Evolutionary conservation across 257 asterid species (phyloP).

Genomic region (Penstemon eatonii): DNA sequence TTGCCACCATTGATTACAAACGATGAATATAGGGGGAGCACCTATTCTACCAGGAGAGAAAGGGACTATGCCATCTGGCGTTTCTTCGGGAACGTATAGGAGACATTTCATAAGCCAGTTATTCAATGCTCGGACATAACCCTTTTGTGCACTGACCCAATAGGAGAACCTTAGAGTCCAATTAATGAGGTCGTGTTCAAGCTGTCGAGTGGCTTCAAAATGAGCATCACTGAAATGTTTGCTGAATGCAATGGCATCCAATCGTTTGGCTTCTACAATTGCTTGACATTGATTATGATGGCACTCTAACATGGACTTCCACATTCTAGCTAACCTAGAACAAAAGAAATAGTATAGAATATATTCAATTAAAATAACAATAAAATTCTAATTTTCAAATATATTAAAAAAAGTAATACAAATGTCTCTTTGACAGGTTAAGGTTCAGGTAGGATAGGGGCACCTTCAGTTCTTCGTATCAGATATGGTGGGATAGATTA

Average conservation of each 20-base stretch:
- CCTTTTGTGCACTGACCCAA: conserved; percentile 83
- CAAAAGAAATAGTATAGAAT: background rate
- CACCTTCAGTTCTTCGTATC: too few relatives aligned
- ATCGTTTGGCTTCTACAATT: conserved; percentile 70
- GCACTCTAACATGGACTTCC: conserved; percentile 93
- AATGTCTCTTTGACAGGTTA: too few relatives aligned
- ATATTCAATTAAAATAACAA: background rate
- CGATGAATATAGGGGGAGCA: conserved; percentile 82
- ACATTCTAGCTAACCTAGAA: conserved; percentile 75
- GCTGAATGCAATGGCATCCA: conserved; percentile 69
- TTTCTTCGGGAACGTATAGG: conserved; percentile 88
- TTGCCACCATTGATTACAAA: conserved; percentile 89
- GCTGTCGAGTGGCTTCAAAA: conserved; percentile 80
- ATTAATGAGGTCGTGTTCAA: conserved; percentile 70
- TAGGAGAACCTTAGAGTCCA: conserved; percentile 81
- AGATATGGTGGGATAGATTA: too few relatives aligned
- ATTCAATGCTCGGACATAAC: conserved; percentile 67
- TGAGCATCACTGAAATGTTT: conserved; percentile 73
- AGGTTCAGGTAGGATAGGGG: too few relatives aligned
- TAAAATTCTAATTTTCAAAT: background rate
- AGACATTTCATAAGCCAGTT: conserved; percentile 94
- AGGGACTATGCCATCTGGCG: conserved; percentile 80
- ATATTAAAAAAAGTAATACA: background rate
- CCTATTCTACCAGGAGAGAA: conserved; percentile 94
- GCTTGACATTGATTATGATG: conserved; percentile 86